These are phyloP conservation scores for Penicillium atrosanguineum DNA, from an alignment of 495 filamentous ascomycete genomes.

Conservation along the genomic window DNA sequence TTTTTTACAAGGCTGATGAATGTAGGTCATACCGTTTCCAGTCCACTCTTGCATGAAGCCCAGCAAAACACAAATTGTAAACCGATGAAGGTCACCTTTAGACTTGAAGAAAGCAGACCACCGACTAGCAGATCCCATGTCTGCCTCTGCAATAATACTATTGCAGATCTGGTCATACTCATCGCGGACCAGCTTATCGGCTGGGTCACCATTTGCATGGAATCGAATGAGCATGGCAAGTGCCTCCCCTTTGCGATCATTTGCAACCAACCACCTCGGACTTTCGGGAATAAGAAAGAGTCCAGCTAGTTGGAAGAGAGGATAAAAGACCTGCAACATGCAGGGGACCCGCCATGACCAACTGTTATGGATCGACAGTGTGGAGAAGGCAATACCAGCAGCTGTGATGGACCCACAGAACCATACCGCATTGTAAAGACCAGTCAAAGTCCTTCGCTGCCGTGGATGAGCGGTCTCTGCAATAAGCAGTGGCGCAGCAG, in stretches of 20 bases:
- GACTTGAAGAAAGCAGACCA: slow-evolving; percentile 55
- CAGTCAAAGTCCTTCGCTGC: slow-evolving; percentile 21
- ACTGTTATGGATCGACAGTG: slow-evolving; percentile 13
- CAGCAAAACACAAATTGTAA: slow-evolving; percentile 55
- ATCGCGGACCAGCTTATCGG: slow-evolving; percentile 24
- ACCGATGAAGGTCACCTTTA: slow-evolving; percentile 63
- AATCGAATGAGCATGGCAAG: slow-evolving; percentile 36
- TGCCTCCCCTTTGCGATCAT: slow-evolving; percentile 38
- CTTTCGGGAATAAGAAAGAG: slow-evolving; percentile 24
- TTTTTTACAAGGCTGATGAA: background rate
- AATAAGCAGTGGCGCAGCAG: slow-evolving; percentile 26
- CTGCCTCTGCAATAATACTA: slow-evolving; percentile 49
- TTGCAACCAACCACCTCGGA: slow-evolving; percentile 42
- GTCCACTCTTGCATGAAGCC: slow-evolving; percentile 63
- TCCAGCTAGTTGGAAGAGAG: slow-evolving; percentile 15
- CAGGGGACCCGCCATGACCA: slow-evolving; percentile 31
- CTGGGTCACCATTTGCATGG: slow-evolving; percentile 30
- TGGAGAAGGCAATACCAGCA: slow-evolving; percentile 19
- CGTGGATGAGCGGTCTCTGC: slow-evolving; percentile 25
- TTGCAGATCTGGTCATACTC: slow-evolving; percentile 41
- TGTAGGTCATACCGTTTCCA: slow-evolving; percentile 51
- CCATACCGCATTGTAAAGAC: slow-evolving; percentile 28
- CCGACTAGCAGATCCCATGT: slow-evolving; percentile 11
- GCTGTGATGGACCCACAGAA: slow-evolving; percentile 28
- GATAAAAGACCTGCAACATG: slow-evolving; percentile 22